Evolutionary conservation across 208 protist genomes (phyloP).

Genomic region (Leptomonas seymouri): DNA sequence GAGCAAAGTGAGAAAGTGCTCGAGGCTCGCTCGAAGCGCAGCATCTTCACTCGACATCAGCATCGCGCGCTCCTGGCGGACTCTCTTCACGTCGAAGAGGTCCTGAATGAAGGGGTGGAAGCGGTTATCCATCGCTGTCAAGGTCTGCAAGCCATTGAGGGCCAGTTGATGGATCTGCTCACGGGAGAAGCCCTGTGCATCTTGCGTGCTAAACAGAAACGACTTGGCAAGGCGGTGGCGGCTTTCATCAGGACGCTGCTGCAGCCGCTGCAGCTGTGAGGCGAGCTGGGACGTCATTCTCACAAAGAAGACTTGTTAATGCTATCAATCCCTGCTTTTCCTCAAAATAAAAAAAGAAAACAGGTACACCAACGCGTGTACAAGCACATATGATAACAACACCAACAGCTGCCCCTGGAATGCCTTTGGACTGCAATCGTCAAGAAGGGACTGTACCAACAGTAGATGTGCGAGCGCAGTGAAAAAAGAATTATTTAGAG

Average conservation of each 20-base stretch:
- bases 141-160: conserved; percentile 66
- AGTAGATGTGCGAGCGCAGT: no score
- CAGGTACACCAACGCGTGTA: no score
- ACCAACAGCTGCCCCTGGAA: no score
- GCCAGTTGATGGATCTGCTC: conserved; percentile 88
- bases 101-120: conserved; percentile 77
- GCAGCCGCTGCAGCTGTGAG: conserved; percentile 78
- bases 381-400: no score
- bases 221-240: conserved; percentile 64
- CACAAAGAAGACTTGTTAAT: not conserved
- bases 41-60: conserved; percentile 48
- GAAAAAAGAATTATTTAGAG: no score
- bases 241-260: conserved; percentile 67
- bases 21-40: conserved; percentile 44
- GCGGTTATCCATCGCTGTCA: conserved; percentile 80
- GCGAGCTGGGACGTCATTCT: conserved; percentile 78
- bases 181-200: conserved; percentile 77
- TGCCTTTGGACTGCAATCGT: no score
- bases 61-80: conserved; percentile 70
- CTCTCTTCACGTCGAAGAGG: conserved; percentile 64
- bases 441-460: no score
- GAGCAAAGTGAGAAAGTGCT: conserved; percentile 75
- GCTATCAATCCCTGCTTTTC: no score
- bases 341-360: no score
- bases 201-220: conserved; percentile 79